These are phyloP conservation scores for Symbiodinium pilosum DNA, from an alignment of 73 alveolate genomes.

Conservation along the genomic window DNA sequence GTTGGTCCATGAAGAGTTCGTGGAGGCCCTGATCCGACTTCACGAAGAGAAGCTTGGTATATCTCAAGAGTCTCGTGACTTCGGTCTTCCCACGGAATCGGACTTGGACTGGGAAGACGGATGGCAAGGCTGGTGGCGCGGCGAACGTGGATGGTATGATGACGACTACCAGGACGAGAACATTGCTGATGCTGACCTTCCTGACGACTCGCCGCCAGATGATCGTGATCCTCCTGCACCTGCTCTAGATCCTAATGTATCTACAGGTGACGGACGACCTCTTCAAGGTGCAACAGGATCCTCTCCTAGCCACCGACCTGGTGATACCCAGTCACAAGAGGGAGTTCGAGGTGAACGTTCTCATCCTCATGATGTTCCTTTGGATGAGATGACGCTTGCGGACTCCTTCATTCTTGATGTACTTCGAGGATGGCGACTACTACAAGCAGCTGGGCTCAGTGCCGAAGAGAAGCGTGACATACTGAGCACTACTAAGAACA, in stretches of 20 bases:
- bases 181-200: too few species aligned
- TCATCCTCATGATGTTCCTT: background rate
- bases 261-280: background rate
- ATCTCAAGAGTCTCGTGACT: background rate
- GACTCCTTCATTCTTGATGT: background rate
- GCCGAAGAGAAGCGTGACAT: background rate
- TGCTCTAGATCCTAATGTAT: too few species aligned
- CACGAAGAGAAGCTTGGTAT: background rate
- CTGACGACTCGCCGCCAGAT: too few species aligned
- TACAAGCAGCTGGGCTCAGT: background rate
- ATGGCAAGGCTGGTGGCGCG: too few species aligned
- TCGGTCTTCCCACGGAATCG: background rate
- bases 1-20: background rate
- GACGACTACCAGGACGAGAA: too few species aligned
- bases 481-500: background rate
- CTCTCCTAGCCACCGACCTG: background rate
- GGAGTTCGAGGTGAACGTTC: background rate
- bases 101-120: too few species aligned
- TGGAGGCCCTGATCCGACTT: background rate
- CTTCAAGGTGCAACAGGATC: background rate
- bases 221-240: background rate
- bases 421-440: background rate
- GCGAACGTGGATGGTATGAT: too few species aligned
- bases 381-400: background rate
- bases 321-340: background rate